Conservation (phyloP, 2,329 filamentous ascomycete genomes). For the Tolypocladium cylindrosporum region DNA sequence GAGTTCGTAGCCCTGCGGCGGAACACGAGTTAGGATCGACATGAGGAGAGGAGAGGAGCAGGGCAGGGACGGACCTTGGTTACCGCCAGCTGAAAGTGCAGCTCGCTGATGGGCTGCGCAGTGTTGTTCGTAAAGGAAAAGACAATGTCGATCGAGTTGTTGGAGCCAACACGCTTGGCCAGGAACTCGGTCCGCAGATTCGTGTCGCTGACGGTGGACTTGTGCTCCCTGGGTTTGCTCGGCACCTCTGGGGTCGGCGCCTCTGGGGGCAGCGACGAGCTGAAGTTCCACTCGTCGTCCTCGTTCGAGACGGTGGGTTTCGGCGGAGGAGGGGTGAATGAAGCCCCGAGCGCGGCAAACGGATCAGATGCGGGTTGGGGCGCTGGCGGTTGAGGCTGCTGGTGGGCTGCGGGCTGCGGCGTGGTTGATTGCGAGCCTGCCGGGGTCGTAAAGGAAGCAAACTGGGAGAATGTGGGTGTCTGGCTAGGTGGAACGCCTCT, state of each 20-base stretch:
- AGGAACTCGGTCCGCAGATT: slow-evolving; percentile 64
- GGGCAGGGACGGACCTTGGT: slow-evolving; percentile 59
- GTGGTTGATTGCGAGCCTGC: slow-evolving; percentile 41
- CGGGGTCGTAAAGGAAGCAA: slow-evolving; percentile 44
- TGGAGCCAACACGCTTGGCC: slow-evolving; percentile 47
- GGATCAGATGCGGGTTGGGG: slow-evolving; percentile 35
- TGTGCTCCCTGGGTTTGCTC: slow-evolving; percentile 49
- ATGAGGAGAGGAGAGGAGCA: background rate
- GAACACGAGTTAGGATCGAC: background rate
- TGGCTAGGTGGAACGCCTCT: slow-evolving; percentile 29
- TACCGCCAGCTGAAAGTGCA: slow-evolving; percentile 88
- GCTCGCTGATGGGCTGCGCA: slow-evolving; percentile 57
- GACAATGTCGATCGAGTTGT: slow-evolving; percentile 55
- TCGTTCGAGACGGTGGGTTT: slow-evolving; percentile 32
- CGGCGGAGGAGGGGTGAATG: slow-evolving; percentile 11
- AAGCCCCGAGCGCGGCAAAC: slow-evolving; percentile 37
- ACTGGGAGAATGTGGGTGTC: slow-evolving; percentile 41
- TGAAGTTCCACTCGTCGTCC: slow-evolving; percentile 92
- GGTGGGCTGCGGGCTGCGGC: slow-evolving; percentile 38
- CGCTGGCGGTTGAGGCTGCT: slow-evolving; percentile 34
- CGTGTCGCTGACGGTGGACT: slow-evolving; percentile 58
- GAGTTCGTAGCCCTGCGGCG: slow-evolving; percentile 61
- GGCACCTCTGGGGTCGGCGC: slow-evolving; percentile 34
- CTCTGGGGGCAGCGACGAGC: slow-evolving; percentile 67
- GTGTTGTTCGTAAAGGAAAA: slow-evolving; percentile 81